These are phyloP conservation scores for Amanita rubescens DNA, from an alignment of 768 basidiomycete genomes.

Conservation along the genomic window DNA sequence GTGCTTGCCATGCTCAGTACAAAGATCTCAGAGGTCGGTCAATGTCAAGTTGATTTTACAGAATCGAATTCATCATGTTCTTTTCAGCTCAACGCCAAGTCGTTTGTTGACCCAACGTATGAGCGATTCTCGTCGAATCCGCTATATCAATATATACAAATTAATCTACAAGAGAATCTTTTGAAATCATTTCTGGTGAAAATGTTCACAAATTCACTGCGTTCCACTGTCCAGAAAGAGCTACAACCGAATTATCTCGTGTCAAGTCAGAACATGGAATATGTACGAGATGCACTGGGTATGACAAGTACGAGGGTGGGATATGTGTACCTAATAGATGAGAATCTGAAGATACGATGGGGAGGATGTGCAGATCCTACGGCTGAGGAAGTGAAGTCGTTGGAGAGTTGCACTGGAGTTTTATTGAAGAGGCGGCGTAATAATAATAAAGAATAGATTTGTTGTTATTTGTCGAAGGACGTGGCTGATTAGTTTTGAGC, in stretches of 20 bases:
- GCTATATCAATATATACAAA: constrained; percentile 67
- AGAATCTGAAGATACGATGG: constrained; percentile 83
- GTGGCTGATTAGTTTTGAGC: constrained; percentile 10
- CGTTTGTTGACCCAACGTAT: constrained; percentile 57
- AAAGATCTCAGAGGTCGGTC: constrained; percentile 75
- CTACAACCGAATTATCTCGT: constrained; percentile 71
- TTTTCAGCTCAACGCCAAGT: constrained; percentile 65
- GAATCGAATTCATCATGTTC: neutral
- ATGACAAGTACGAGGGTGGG: constrained; percentile 88
- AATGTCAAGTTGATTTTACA: neutral
- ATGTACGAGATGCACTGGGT: constrained; percentile 75
- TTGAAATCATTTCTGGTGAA: constrained; percentile 88
- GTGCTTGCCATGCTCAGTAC: constrained; percentile 80
- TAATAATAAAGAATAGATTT: constrained; percentile 21
- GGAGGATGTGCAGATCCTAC: constrained; percentile 85
- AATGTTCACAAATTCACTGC: constrained; percentile 72
- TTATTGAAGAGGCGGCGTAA: constrained; percentile 56
- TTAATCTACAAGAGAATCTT: constrained; percentile 92
- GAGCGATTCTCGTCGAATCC: constrained; percentile 45
- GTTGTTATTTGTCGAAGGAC: constrained; percentile 6
- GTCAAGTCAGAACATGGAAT: constrained; percentile 80
- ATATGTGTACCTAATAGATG: constrained; percentile 87
- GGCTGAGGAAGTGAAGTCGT: constrained; percentile 56
- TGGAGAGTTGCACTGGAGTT: constrained; percentile 65
- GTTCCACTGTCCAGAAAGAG: constrained; percentile 52